These are phyloP conservation scores for Aspergillus puulaauensis DNA, from an alignment of 2,329 filamentous ascomycete genomes.

Conservation along the genomic window DNA sequence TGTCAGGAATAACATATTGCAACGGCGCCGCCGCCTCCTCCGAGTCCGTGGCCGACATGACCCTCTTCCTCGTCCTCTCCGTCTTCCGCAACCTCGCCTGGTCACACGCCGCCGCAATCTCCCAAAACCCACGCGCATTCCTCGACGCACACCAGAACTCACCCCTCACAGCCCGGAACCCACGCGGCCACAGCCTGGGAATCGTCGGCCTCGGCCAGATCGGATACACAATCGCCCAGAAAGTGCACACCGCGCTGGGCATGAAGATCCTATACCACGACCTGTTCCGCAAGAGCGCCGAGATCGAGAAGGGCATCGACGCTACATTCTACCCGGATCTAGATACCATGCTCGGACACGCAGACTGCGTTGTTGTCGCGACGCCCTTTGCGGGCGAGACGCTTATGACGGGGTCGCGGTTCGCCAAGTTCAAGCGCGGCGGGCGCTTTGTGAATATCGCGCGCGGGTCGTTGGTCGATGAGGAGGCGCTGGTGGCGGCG, in stretches of 20 bases:
- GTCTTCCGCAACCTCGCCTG: conserved; percentile 69
- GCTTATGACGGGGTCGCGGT: conserved; percentile 42
- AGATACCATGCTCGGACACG: conserved; percentile 42
- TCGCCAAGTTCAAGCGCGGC: conserved; percentile 50
- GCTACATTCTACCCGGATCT: conserved; percentile 45
- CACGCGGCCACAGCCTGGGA: conserved; percentile 60
- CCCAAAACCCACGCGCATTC: conserved; percentile 49
- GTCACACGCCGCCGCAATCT: conserved; percentile 58
- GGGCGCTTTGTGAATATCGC: conserved; percentile 53
- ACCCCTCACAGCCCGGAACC: conserved; percentile 62
- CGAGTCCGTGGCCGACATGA: conserved; percentile 71
- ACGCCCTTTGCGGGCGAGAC: conserved; percentile 45
- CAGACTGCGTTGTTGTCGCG: conserved; percentile 51
- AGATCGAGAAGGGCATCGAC: conserved; percentile 39
- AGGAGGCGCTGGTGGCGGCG: conserved; percentile 48
- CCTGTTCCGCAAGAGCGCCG: conserved; percentile 38
- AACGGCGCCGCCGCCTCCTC: conserved; percentile 69
- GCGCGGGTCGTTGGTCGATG: conserved; percentile 51
- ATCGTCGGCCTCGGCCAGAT: conserved; percentile 70
- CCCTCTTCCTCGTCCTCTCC: conserved; percentile 66
- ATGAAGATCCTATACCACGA: conserved; percentile 65
- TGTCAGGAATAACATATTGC: conserved; percentile 55
- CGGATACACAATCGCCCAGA: conserved; percentile 61
- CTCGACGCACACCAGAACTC: conserved; percentile 60
- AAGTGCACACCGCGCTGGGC: conserved; percentile 58